Conservation (phyloP, 352 stramenopile species). For the Phytophthora pinifolia region DNA sequence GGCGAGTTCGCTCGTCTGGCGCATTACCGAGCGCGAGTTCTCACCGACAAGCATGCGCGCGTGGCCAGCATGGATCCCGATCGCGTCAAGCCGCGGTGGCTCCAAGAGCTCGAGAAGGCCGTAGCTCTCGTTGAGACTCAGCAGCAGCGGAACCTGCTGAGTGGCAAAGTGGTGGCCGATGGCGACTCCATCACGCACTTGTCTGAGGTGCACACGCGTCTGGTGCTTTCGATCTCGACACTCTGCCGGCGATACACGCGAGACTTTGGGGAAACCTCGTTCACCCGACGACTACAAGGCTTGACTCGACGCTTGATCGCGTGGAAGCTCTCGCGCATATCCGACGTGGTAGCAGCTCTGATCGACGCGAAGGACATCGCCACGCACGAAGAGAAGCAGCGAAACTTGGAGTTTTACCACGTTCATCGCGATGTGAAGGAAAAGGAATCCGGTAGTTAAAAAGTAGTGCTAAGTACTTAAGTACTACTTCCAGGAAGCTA, state of each 20-base stretch:
- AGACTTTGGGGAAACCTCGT: conserved; percentile 42
- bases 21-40: conserved; percentile 60
- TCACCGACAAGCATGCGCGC: conserved; percentile 32
- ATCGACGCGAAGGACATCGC: conserved; percentile 23
- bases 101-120: conserved; percentile 38
- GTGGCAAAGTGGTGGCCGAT: conserved; percentile 20
- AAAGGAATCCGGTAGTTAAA: background rate
- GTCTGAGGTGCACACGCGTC: conserved; percentile 52
- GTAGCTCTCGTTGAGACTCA: conserved; percentile 31
- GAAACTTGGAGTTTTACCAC: conserved; percentile 77
- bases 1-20: conserved; percentile 55
- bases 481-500: too few species aligned
- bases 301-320: conserved; percentile 28
- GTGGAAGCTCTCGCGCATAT: conserved; percentile 44
- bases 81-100: conserved; percentile 46
- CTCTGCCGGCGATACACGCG: conserved; percentile 39
- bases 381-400: conserved; percentile 50
- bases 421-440: conserved; percentile 24
- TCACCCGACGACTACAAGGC: conserved; percentile 35
- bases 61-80: conserved; percentile 21
- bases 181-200: conserved; percentile 35
- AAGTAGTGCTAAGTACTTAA: too few species aligned
- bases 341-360: conserved; percentile 32
- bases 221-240: conserved; percentile 44
- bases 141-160: conserved; percentile 20